A percentile compares a stretch with the other conserved stretches of the same genome.
phyloP scores from a whole-genome alignment of 176 grass and related monocot species.

The Metroxylon sagu region DNA sequence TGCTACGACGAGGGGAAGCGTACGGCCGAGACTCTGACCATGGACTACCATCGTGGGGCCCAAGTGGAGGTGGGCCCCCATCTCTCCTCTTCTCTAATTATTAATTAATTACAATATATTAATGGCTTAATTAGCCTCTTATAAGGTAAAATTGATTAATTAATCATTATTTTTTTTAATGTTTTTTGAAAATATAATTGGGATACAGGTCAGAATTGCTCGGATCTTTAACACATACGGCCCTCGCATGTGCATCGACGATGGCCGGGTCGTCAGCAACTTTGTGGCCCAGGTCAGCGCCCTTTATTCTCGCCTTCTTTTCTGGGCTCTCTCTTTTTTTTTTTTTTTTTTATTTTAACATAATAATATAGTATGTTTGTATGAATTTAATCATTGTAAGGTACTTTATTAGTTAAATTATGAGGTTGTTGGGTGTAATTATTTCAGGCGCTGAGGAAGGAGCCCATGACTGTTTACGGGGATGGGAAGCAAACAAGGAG shows the following conservation, averaged over 20 bases:
- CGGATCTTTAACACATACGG: conserved; percentile 90
- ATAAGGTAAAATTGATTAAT: too few relatives aligned
- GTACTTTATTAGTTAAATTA: too few relatives aligned
- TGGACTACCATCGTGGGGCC: conserved; percentile 90
- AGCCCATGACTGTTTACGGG: conserved; percentile 79
- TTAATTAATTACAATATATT: too few relatives aligned
- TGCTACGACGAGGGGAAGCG: conserved; percentile 91
- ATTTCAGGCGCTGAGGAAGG: conserved; percentile 65
- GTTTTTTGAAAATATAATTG: conserved; percentile 1
- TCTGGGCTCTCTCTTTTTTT: too few relatives aligned
- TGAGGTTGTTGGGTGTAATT: not conserved
- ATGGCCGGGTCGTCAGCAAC: conserved; percentile 92
- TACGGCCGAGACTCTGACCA: conserved; percentile 83
- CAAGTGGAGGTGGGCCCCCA: conserved; percentile 49
- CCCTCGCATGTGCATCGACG: conserved; percentile 92
- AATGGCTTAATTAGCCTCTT: too few relatives aligned
- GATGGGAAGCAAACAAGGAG: conserved; percentile 97
- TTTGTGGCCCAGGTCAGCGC: conserved; percentile 73
- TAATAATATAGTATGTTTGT: too few relatives aligned
- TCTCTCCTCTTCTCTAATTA: too few relatives aligned
- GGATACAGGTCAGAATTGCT: conserved; percentile 61
- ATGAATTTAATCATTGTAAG: too few relatives aligned
- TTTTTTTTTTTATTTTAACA: too few relatives aligned
- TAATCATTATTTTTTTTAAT: not conserved
- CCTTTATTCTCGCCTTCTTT: too few relatives aligned